These are phyloP conservation scores for Ophiosphaerella narmari DNA, from an alignment of 2,329 filamentous ascomycete species.

Conservation along the genomic window DNA sequence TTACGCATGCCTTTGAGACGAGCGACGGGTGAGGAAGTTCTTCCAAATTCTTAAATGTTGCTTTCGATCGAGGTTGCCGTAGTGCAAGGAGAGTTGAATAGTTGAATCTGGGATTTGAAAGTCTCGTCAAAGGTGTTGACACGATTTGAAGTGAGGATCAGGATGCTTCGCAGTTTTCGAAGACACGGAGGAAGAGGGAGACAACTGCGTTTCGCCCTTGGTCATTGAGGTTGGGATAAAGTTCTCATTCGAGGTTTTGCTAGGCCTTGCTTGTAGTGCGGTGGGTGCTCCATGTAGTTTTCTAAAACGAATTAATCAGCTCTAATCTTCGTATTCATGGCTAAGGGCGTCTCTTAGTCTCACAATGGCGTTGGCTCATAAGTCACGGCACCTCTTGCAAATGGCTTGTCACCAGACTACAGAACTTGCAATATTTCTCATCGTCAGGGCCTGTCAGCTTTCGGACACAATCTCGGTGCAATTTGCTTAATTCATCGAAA, in stretches of 20 bases:
- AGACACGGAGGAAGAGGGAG: slow-evolving; percentile 26
- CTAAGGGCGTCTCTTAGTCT: slow-evolving; percentile 36
- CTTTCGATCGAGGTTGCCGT: slow-evolving; percentile 1
- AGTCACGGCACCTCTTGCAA: slow-evolving; percentile 1
- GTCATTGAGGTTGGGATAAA: slow-evolving; percentile 11
- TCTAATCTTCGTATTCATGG: too few species aligned
- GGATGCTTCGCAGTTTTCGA: slow-evolving; percentile 42
- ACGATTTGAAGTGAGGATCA: slow-evolving; percentile 46
- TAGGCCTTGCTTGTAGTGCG: slow-evolving; percentile 21
- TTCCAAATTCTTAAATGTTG: slow-evolving; percentile 11
- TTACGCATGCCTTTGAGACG: slow-evolving; percentile 1
- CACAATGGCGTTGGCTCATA: slow-evolving; percentile 23
- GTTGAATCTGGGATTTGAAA: slow-evolving; percentile 41
- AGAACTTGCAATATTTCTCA: slow-evolving; percentile 2
- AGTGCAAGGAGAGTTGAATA: slow-evolving; percentile 33
- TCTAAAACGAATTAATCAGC: slow-evolving; percentile 32
- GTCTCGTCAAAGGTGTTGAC: slow-evolving; percentile 46
- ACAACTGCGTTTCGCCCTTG: slow-evolving; percentile 25
- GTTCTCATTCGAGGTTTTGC: too few species aligned
- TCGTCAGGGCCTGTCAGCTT: slow-evolving; percentile 2
- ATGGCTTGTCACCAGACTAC: slow-evolving; percentile 1
- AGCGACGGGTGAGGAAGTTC: slow-evolving; percentile 10
- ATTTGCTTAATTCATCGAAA: slow-evolving; percentile 1
- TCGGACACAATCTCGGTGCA: background rate
- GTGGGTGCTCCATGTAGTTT: slow-evolving; percentile 51